phyloP scores from a whole-genome alignment of 768 basidiomycete species.

The Calocera cornea region DNA sequence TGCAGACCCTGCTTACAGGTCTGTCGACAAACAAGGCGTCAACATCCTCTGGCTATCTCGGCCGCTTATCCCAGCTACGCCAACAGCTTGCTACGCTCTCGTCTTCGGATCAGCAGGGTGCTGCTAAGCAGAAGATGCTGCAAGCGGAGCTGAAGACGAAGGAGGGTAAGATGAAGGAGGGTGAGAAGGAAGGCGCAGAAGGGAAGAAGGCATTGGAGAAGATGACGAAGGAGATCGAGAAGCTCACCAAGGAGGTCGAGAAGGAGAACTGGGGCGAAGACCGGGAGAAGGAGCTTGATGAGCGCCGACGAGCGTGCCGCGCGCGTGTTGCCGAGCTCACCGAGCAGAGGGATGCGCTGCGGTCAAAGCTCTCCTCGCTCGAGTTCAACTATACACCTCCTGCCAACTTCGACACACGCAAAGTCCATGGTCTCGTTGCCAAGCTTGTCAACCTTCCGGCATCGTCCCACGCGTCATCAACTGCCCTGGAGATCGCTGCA shows the following conservation, averaged over 20 bases:
- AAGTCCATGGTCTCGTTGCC: slow-evolving; percentile 86
- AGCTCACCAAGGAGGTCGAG: slow-evolving; percentile 37
- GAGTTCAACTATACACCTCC: slow-evolving; percentile 72
- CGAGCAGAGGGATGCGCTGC: slow-evolving; percentile 56
- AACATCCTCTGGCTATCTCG: slow-evolving; percentile 57
- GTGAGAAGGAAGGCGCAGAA: slow-evolving; percentile 72
- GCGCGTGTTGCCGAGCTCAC: not conserved
- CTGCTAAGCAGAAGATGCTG: slow-evolving; percentile 57
- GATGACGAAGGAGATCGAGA: slow-evolving; percentile 41
- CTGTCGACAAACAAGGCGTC: slow-evolving; percentile 55
- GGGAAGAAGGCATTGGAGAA: slow-evolving; percentile 51
- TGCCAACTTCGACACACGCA: slow-evolving; percentile 65
- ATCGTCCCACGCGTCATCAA: slow-evolving; percentile 61
- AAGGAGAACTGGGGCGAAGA: slow-evolving; percentile 64
- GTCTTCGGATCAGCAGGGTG: slow-evolving; percentile 74
- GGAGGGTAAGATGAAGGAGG: slow-evolving; percentile 68
- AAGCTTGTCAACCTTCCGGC: slow-evolving; percentile 66
- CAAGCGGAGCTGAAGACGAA: slow-evolving; percentile 65
- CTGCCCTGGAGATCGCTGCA: slow-evolving; percentile 85
- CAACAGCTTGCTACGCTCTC: slow-evolving; percentile 60
- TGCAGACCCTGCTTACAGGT: slow-evolving; percentile 88
- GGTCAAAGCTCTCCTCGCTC: slow-evolving; percentile 50
- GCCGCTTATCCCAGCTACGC: slow-evolving; percentile 93
- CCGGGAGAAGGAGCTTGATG: slow-evolving; percentile 48
- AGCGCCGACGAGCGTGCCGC: slow-evolving; percentile 21